Percentiles rank a stretch among this genome's conserved stretches.
These are phyloP conservation scores for Podila minutissima DNA, from an alignment of 192 early-diverging fungal species.

Conservation along the genomic window DNA sequence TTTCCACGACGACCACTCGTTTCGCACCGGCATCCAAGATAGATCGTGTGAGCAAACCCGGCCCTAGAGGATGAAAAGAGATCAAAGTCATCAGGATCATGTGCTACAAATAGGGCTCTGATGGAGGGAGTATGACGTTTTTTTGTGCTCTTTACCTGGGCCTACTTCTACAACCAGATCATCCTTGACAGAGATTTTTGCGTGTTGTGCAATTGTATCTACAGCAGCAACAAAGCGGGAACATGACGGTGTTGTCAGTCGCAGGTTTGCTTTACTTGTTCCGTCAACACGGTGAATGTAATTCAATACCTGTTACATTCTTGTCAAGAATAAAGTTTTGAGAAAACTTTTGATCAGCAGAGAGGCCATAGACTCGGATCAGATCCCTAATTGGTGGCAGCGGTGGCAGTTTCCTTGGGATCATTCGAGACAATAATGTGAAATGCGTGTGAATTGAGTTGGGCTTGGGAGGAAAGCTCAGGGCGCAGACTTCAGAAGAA, in stretches of 20 bases:
- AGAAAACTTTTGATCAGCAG: constrained; percentile 75
- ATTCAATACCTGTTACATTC: constrained; percentile 71
- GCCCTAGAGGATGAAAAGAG: constrained; percentile 51
- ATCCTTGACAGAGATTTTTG: constrained; percentile 64
- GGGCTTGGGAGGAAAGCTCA: neutral
- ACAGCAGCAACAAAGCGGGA: neutral
- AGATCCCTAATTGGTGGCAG: constrained; percentile 78
- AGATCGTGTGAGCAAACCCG: constrained; percentile 82
- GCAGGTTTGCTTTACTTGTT: neutral
- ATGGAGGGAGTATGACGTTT: too few relatives aligned
- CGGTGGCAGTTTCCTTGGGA: constrained; percentile 58
- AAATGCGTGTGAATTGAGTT: neutral
- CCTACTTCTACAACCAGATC: constrained; percentile 81
- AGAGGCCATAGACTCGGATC: constrained; percentile 77
- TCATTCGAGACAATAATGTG: neutral
- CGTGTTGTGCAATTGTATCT: constrained; percentile 74
- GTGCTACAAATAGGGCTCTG: neutral
- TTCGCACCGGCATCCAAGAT: constrained; percentile 71
- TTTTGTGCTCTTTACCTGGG: constrained; percentile 56
- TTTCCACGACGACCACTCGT: constrained; percentile 77
- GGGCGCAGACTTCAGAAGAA: too few relatives aligned
- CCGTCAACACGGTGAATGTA: neutral
- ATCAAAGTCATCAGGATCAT: neutral
- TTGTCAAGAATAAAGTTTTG: constrained; percentile 88
- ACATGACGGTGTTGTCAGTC: neutral